Base-by-base conservation (phyloP, 257 asterid genomes). In the Solanum dulcamara region DNA sequence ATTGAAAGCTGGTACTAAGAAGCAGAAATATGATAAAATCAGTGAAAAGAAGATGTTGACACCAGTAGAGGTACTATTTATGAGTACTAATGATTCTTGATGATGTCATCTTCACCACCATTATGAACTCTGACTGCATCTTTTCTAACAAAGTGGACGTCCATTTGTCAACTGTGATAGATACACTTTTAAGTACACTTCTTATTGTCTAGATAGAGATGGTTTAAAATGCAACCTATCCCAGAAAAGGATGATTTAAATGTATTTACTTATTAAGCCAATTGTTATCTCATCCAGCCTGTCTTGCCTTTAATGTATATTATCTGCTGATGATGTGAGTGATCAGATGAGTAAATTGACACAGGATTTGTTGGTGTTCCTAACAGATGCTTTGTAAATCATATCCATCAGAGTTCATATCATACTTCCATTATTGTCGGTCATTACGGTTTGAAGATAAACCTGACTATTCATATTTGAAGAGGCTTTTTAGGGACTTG, bases 41-140 rank as follows among this genome's bases (percentile, higher is more conserved):
- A 96, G 99, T 85, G 99, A 96, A 91, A 94, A 96, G 91, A 96
- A 96, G 92, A 91, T 93, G 98, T 83, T 93, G 81, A 95, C 99
- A 81, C 94, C 98, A 75, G 91, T 93, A 86, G 98, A 94, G 99
- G 99, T 96, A 87, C 85, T 64, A 84, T n/a, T 77, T 42, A 30
- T 74, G 80, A 55, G 85, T 80, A 83, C 35, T 17, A 77, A 28
- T 77, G 26, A 28, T 74, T 24, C 7, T 24, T 74, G n/a, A 48
- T 77, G 42, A 46, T 77, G 62, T 28, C 62, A 46, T 75, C 60
- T 75, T 74, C 57, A 44, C 33, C 14, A 24, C 59, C 8, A 35
- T 3, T 72, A 37, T 42, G 81, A 66, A 42, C 26, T 26, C 60
- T 46, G 40, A 44, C 53, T 22, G 30, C 2, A 13, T 38, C 32